Base-by-base conservation (phyloP, 148 eudicot genomes). In the Fagopyrum tataricum region DNA sequence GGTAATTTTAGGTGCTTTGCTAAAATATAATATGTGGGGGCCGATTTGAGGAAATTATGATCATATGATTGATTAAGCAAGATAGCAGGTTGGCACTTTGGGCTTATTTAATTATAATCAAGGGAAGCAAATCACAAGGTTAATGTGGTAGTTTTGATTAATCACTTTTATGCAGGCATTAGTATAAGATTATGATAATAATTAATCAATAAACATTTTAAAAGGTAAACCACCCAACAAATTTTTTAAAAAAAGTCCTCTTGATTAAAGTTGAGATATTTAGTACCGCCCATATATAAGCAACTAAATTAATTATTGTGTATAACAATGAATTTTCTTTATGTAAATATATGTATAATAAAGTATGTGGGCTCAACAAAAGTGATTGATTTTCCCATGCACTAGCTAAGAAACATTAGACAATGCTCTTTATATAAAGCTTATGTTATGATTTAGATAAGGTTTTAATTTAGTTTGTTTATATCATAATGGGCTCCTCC, bases 201-300 rank as follows among this genome's bases (percentile, higher is more conserved):
- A 55, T 55, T 37, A 39, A 64, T 62, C 5, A 31, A 12, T 64
- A 37, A 64, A 64, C 69, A 14, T 64, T 64, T 64, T 4, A 64
- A 64, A 64, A 64, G 69, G 17, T 64, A 64, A 64, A 64, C 69
- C 69, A 64, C 69, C 44, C 69, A 64, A 64, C 37, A 55, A 59
- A 59, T n/a, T 13, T 6, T 15, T 49, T 6, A 15, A 20, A 17
- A 55, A 56, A 56, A 56, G 69, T 37, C 69, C 20, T 14, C 69
- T 64, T 64, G 26, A 64, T 37, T 64, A 64, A 64, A 64, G 69
- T 64, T 21, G 42, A 64, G 69, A 64, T 64, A 64, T 64, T 64
- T 37, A 37, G 42, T 31, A 64, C 10, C 39, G 39, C 39, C 10
- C 66, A 59, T 59, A 59, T 59, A 23, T 17, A 52, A 58, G 37